Base-by-base conservation (phyloP, 768 basidiomycete genomes). In the Cubamyces sp. region DNA sequence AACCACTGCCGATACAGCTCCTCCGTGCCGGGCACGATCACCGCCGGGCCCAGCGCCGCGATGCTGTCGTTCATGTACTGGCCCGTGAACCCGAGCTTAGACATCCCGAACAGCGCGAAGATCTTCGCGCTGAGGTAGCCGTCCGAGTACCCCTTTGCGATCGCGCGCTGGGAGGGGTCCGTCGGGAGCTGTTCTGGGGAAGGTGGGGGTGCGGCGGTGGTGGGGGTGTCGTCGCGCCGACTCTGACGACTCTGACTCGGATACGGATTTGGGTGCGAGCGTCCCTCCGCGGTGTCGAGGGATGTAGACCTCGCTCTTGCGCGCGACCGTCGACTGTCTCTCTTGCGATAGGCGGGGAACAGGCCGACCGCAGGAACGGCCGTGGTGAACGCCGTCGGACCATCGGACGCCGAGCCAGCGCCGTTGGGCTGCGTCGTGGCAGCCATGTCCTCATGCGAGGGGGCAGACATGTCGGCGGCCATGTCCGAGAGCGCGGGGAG, bases 61-160 rank as follows among this genome's bases (percentile, higher is more conserved):
- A 76, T 57, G 40, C 76, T 79, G 62, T 88, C 86, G 18, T 34
- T 60, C n/a, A 88, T 78, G 67, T 82, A 87, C 65, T 90, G 88
- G 6, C 79, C 82, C 18, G 73, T 71, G 69, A 89, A 90, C 0
- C 88, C 88, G 1, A 88, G 76, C 62, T 76, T 81, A 28, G 81
- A 83, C 69, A 76, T 74, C 21, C 77, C 76, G 47, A 78, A 72
- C 8, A 72, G 67, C 2, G 83, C 84, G 70, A 90, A 90, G 11
- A 79, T 73, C 66, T 78, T 81, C 2, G 84, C 85, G 0, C 84
- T 81, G 1, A 74, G 71, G 62, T 81, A 83, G 0, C 90, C 89
- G 62, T 90, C 85, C 19, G 76, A 74, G 70, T 88, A 88, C 0
- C 87, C 89, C 52, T 74, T 74, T 14, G 74, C 52, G 37, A 73